A percentile compares a stretch with the other conserved stretches of the same genome.
Evolutionary conservation across 495 filamentous ascomycete genomes (phyloP).

Genomic region (Lasiosphaeris hirsuta): DNA sequence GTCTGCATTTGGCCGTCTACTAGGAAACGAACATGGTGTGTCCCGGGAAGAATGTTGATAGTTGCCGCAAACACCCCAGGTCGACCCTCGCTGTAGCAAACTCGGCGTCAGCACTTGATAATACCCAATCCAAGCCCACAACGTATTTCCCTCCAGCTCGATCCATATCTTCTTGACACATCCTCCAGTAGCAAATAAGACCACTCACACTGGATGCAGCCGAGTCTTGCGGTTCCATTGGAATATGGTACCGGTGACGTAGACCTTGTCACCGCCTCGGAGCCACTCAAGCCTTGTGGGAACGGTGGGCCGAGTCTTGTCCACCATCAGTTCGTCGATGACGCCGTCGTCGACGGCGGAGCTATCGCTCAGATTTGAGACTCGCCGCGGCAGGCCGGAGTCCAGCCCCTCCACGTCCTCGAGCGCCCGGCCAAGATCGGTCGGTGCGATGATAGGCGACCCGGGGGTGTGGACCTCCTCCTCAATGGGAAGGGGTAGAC

Average conservation of each 20-base stretch:
- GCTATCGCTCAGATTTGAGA: constrained; percentile 59
- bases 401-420: constrained; percentile 34
- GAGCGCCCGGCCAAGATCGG: constrained; percentile 53
- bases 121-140: not conserved
- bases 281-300: constrained; percentile 83
- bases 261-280: constrained; percentile 76
- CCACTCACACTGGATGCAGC: constrained; percentile 74
- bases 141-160: too few species aligned
- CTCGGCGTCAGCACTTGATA: not conserved
- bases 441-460: constrained; percentile 73
- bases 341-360: constrained; percentile 79
- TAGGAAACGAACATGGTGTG: constrained; percentile 94
- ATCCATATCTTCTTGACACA: too few species aligned
- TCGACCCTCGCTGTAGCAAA: constrained; percentile 44
- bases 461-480: constrained; percentile 82
- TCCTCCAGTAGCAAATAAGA: too few species aligned
- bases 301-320: constrained; percentile 61
- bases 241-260: constrained; percentile 94
- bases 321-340: constrained; percentile 68
- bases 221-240: constrained; percentile 91
- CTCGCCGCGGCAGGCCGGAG: constrained; percentile 47
- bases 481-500: constrained; percentile 86
- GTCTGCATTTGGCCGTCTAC: constrained; percentile 90
- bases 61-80: constrained; percentile 65
- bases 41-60: constrained; percentile 81